Evolutionary conservation across 106 monocot genomes (phyloP).

Genomic region (Allium cepa): DNA sequence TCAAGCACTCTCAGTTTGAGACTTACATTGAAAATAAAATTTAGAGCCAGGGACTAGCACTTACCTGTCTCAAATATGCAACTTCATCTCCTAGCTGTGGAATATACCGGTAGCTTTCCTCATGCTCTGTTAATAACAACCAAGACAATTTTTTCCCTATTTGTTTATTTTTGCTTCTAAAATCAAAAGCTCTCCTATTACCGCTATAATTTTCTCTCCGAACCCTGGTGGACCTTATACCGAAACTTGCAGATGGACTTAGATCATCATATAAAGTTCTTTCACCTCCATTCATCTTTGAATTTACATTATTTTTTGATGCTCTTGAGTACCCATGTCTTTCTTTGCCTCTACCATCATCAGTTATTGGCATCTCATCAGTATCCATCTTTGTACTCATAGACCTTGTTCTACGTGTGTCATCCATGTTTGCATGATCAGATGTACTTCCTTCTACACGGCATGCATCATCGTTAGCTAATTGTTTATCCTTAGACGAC

Average conservation of each 20-base stretch:
- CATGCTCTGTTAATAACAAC: conserved; percentile 89
- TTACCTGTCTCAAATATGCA: conserved; percentile 94
- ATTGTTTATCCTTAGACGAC: conserved; percentile 28
- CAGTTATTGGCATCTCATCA: conserved; percentile 7
- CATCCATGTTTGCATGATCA: conserved; percentile 18
- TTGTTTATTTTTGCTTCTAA: conserved; percentile 17
- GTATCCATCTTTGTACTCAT: conserved; percentile 15
- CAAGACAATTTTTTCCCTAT: conserved; percentile 55
- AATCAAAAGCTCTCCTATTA: not conserved
- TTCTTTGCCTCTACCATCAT: conserved; percentile 20
- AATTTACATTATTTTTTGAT: conserved; percentile 29
- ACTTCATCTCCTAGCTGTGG: conserved; percentile 93
- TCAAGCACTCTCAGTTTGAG: too few relatives aligned
- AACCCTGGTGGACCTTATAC: conserved; percentile 67
- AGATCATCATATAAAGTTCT: conserved; percentile 17
- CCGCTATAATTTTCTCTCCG: conserved; percentile 51
- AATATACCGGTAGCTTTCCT: conserved; percentile 85
- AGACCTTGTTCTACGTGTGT: conserved; percentile 31
- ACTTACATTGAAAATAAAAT: too few relatives aligned
- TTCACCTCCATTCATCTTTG: conserved; percentile 19
- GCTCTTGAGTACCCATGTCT: conserved; percentile 22
- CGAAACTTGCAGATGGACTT: conserved; percentile 37
- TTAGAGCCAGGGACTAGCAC: not conserved
- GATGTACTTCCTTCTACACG: conserved; percentile 33
- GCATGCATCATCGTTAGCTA: conserved; percentile 21